Base-by-base conservation (phyloP, 495 filamentous ascomycete species). In the Xylaria castorea region DNA sequence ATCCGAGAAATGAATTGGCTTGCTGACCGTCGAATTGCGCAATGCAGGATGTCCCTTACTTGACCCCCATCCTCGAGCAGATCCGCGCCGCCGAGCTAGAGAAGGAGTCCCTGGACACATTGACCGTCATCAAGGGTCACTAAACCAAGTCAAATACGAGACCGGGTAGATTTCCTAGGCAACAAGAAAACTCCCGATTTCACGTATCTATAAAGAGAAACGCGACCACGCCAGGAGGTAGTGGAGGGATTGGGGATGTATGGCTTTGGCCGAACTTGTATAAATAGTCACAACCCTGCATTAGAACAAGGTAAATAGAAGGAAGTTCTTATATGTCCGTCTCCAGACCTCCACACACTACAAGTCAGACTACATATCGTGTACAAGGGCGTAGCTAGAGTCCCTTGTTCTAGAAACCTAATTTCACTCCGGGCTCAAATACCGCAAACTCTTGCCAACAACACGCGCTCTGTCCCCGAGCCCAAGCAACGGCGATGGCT, bases 51-150 rank as follows among this genome's bases (percentile, higher is more conserved):
- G 79, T 89, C 69, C 86, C 86, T 67, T 97, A 97, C 82, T 89
- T 97, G 27, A 85, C 87, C 75, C 91, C 91, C 48, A 91, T 96
- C 81, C 94, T 97, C 82, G 85, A 87, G 75, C 91, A 95, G 84
- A 90, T 97, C 80, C 89, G 94, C 85, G 88, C 91, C 75, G 95
- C 97, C 87, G 81, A 83, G 71, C 89, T 89, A 80, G 96, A 99
- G 87, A 88, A 91, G 78, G 85, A 86, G 61, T 93, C 95, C 76
- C 85, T 99, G 76, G 94, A 98, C 82, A 88, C 91, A 74, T 87
- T 98, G 87, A 84, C 91, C 69, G 80, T 95, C 57, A 80, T 85
- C 78, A 90, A 87, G 84, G 83, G 77, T 68, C 83, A 86, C 81
- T 86, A 79, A 80, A 71, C 48, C 9, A 32, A 67, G 34, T 32